Evolutionary conservation across 192 early-diverging fungal species (phyloP), one percentile per base, ranked within the genome.

Genomic region (Dimargaris xerosporica): DNA sequence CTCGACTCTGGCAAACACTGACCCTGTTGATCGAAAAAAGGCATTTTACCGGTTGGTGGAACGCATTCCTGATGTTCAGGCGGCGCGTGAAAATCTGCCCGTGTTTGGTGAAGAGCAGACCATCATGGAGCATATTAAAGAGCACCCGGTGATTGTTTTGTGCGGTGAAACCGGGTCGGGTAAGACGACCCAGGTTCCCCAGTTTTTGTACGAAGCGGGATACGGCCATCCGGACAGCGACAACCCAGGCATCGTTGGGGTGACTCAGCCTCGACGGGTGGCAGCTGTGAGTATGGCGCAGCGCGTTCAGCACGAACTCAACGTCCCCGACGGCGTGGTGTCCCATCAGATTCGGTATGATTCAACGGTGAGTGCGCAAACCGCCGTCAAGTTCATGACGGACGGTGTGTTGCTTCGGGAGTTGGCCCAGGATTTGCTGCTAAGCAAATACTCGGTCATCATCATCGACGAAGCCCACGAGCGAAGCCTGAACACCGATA

Each of bases 401-500:
- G 97, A 99, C 72, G 97, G 97, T 77, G 93, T 99, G 64, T 72
- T 99, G 61, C 79, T 99, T 48, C 85, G 95, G 43, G 97, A 99
- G 71, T 77, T 99, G 46, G 78, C 86, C 19, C 72, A 70, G 39
- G 96, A 97, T 66, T 73, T 98, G 47, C 74, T 98, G 25, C 70
- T 99, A n/a, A 79, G 82, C 34, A 83, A 89, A 67, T 99, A 99
- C 68, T 95, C 93, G 2, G 88, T 82, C 29, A 87, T 99, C 30
- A 95, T 99, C 53, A 90, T 96, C 44, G 97, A 99, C 69, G 97
- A 99, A 71, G 95, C 97, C 6, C 97, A 99, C 78, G 97, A 98
- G 73, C 81, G 97, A 61, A 95, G 89, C 48, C 76, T 98, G 62
- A 96, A 95, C 66, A 98, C 95, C 0, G 97, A 99, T 68, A 94